phyloP scores from a whole-genome alignment of 1,284 basidiomycete genomes.

The Rugosomyces carneus region DNA sequence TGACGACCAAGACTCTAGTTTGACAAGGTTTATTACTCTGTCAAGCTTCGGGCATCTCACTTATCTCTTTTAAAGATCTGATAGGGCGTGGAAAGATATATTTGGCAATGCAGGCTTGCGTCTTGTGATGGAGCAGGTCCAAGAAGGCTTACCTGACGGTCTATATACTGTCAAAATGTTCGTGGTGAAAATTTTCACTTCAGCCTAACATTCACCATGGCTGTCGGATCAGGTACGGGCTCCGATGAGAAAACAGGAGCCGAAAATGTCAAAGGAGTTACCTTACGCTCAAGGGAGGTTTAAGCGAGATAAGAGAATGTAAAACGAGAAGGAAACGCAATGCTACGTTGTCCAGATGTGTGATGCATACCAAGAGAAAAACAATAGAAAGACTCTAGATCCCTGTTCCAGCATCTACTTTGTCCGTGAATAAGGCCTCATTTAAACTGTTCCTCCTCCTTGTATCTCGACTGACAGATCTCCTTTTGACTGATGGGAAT shows the following conservation, averaged over 20 bases:
- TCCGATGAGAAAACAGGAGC: too few relatives aligned
- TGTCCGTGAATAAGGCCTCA: slow-evolving; percentile 35
- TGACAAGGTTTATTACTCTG: slow-evolving; percentile 58
- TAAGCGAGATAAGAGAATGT: slow-evolving; percentile 1
- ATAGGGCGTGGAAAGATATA: slow-evolving; percentile 71
- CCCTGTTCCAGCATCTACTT: slow-evolving; percentile 13
- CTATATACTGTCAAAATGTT: slow-evolving; percentile 84
- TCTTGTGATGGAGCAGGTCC: slow-evolving; percentile 65
- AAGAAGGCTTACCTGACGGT: slow-evolving; percentile 75
- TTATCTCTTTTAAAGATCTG: slow-evolving; percentile 53
- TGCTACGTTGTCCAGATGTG: not conserved
- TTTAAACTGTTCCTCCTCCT: slow-evolving; percentile 45
- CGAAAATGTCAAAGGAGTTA: too few relatives aligned
- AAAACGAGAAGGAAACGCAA: not conserved
- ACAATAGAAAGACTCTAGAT: slow-evolving; percentile 7
- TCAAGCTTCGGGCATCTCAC: not conserved
- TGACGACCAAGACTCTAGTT: slow-evolving; percentile 83
- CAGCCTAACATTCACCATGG: not conserved
- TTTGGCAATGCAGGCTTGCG: slow-evolving; percentile 68
- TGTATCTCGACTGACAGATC: slow-evolving; percentile 34
- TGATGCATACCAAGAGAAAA: not conserved
- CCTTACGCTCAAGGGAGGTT: slow-evolving; percentile 1
- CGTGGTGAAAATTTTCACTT: slow-evolving; percentile 16
- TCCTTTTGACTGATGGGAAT: slow-evolving; percentile 54
- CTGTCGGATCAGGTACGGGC: slow-evolving; percentile 46